These are phyloP conservation scores for Linderniella brevidens DNA, from an alignment of 257 asterid species.

Conservation along the genomic window DNA sequence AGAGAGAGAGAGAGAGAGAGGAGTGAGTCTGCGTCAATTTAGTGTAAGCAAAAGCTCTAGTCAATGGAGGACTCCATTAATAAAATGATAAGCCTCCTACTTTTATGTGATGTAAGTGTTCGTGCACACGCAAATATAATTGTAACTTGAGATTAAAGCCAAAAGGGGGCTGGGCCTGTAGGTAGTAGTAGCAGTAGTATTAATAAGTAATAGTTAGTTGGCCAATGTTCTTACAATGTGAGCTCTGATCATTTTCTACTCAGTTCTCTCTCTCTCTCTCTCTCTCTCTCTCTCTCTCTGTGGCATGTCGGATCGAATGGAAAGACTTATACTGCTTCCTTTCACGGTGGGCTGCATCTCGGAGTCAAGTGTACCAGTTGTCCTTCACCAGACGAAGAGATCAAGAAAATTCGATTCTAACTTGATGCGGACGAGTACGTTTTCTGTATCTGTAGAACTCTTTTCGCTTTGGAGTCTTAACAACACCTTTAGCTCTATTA, in stretches of 20 bases:
- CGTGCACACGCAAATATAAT: slow-evolving; percentile 12
- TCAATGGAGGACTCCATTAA: no score
- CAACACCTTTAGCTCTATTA: no score
- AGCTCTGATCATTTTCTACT: neutral
- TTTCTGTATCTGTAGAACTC: no score
- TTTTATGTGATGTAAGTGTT: slow-evolving; percentile 3
- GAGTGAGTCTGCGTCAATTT: slow-evolving; percentile 7
- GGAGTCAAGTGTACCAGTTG: slow-evolving; percentile 56
- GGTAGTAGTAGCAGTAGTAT: no score
- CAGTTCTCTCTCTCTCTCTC: slow-evolving; percentile 16
- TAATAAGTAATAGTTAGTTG: no score
- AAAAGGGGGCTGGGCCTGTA: neutral
- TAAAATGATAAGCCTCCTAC: slow-evolving; percentile 4
- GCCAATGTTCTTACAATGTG: neutral
- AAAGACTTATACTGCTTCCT: slow-evolving; percentile 47
- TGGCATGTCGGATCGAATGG: slow-evolving; percentile 48
- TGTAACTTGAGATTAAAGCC: slow-evolving; percentile 38
- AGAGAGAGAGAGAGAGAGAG: slow-evolving; percentile 12
- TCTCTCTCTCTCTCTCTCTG: slow-evolving; percentile 11
- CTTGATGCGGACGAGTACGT: no score
- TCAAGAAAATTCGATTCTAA: no score
- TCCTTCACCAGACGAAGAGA: slow-evolving; percentile 1
- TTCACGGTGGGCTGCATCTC: slow-evolving; percentile 56
- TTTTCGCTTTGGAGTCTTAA: no score
- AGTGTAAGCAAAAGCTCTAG: no score